Conservation (phyloP, 495 filamentous ascomycete species). For the Aspergillus asperescens region DNA sequence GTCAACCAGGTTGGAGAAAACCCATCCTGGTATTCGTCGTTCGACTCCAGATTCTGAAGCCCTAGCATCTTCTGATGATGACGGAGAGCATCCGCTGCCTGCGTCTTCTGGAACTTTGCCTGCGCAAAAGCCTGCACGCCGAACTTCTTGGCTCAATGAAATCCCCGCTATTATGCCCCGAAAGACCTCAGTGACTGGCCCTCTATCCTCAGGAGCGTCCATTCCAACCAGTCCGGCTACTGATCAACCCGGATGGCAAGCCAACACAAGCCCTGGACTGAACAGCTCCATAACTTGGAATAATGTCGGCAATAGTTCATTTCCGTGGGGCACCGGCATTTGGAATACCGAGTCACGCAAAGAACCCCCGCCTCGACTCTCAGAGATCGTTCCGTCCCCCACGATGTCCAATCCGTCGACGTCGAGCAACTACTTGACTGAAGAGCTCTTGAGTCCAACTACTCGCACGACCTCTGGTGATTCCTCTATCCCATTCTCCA, state of each 20-base stretch:
- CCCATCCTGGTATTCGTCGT: slow-evolving; percentile 59
- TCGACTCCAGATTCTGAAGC: slow-evolving; percentile 93
- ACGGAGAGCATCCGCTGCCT: slow-evolving; percentile 51
- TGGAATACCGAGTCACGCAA: slow-evolving; percentile 72
- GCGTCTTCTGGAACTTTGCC: slow-evolving; percentile 32
- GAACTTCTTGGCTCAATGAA: slow-evolving; percentile 54
- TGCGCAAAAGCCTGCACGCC: slow-evolving; percentile 39
- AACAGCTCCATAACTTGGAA: slow-evolving; percentile 55
- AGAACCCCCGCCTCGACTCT: slow-evolving; percentile 65
- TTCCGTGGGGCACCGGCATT: slow-evolving; percentile 70
- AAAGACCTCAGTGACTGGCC: slow-evolving; percentile 48
- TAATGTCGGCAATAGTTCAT: slow-evolving; percentile 51
- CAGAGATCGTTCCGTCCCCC: slow-evolving; percentile 72
- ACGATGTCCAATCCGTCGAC: slow-evolving; percentile 58
- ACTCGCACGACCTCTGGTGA: slow-evolving; percentile 53
- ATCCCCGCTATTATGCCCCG: slow-evolving; percentile 40
- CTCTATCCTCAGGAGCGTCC: slow-evolving; percentile 70
- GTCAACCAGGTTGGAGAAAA: slow-evolving; percentile 64
- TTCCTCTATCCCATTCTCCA: slow-evolving; percentile 72
- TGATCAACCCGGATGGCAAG: slow-evolving; percentile 65
- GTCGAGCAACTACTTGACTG: slow-evolving; percentile 34
- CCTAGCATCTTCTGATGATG: slow-evolving; percentile 87
- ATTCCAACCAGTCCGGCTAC: slow-evolving; percentile 68
- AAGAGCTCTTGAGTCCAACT: slow-evolving; percentile 52
- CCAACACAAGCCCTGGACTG: slow-evolving; percentile 39